Percentiles rank a stretch among this genome's conserved stretches.
These are phyloP conservation scores for Sclerotinia spermophila DNA, from an alignment of 2,329 filamentous ascomycete genomes.

Conservation along the genomic window DNA sequence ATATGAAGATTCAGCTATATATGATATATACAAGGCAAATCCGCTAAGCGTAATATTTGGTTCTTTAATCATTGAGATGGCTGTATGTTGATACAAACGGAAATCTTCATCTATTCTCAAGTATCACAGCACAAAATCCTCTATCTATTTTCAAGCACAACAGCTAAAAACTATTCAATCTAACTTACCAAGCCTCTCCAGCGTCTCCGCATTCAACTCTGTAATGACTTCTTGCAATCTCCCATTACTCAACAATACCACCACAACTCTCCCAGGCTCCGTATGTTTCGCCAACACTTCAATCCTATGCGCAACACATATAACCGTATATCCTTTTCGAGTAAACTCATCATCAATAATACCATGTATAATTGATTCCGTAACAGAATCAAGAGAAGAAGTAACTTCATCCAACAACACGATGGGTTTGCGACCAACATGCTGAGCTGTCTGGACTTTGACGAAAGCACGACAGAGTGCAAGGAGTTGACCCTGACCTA, in stretches of 20 bases:
- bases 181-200: conserved; percentile 3
- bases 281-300: background rate
- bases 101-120: too few species aligned
- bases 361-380: background rate
- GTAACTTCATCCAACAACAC: conserved; percentile 8
- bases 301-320: conserved; percentile 5
- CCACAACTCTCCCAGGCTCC: background rate
- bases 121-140: too few species aligned
- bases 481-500: conserved; percentile 10
- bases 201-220: background rate
- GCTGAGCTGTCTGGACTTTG: background rate
- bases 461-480: background rate
- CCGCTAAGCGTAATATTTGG: too few species aligned
- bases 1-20: too few species aligned
- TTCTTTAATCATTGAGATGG: too few species aligned
- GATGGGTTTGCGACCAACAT: background rate
- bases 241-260: background rate
- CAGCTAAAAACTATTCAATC: background rate
- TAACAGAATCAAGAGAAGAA: background rate
- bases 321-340: background rate
- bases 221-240: conserved; percentile 6
- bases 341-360: conserved; percentile 3
- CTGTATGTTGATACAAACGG: too few species aligned
- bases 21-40: too few species aligned
- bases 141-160: background rate